Evolutionary conservation across 2,329 filamentous ascomycete genomes (phyloP).

Genomic region (Aspergillus sp.): DNA sequence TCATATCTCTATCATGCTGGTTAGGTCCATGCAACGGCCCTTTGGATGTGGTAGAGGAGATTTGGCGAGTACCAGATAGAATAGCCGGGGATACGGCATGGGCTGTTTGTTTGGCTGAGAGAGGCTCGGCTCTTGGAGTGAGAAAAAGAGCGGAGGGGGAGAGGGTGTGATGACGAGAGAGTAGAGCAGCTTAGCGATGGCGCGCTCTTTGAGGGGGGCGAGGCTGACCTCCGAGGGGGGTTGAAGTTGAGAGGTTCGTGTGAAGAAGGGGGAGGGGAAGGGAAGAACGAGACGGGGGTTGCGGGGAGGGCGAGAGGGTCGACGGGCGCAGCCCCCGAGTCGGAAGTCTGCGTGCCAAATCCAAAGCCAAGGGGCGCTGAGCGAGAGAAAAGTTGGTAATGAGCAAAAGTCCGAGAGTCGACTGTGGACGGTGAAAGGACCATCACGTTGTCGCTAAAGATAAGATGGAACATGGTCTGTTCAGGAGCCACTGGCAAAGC

Average conservation of each 20-base stretch:
- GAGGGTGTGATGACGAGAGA: constrained; percentile 14
- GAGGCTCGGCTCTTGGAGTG: constrained; percentile 23
- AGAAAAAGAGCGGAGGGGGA: constrained; percentile 1
- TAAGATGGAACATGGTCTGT: constrained; percentile 3
- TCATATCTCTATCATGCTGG: constrained; percentile 28
- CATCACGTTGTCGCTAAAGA: background rate
- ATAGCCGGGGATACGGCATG: constrained; percentile 32
- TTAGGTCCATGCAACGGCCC: constrained; percentile 8
- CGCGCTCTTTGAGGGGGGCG: constrained; percentile 25
- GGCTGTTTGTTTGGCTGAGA: constrained; percentile 23
- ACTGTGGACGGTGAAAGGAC: background rate
- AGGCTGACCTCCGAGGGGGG: constrained; percentile 16
- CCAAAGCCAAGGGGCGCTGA: background rate
- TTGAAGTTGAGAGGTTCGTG: constrained; percentile 25
- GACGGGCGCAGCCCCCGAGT: constrained; percentile 12
- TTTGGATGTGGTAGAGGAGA: constrained; percentile 17
- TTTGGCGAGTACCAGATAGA: constrained; percentile 23
- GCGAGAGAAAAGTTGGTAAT: background rate
- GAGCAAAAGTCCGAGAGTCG: background rate
- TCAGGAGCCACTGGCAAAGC: background rate
- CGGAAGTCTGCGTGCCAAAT: constrained; percentile 15
- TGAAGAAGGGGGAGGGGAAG: constrained; percentile 23
- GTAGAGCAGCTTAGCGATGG: constrained; percentile 22
- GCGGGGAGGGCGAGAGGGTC: constrained; percentile 16
- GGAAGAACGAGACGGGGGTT: constrained; percentile 20